Conservation (phyloP, 2,329 filamentous ascomycete genomes). For the Sporothrix mexicana region DNA sequence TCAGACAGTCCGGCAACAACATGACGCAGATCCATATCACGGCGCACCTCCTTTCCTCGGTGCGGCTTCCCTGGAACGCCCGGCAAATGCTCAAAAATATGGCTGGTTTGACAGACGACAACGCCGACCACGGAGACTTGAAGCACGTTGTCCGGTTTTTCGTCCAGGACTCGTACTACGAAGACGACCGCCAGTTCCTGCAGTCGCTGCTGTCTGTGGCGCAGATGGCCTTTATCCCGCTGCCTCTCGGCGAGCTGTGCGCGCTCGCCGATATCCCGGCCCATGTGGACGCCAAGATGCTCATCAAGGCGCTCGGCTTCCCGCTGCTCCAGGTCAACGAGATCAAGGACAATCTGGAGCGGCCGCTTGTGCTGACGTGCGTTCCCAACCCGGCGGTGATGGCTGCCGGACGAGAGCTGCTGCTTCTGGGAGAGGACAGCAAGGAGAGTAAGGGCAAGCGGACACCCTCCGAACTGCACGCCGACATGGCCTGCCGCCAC, state of each 20-base stretch:
- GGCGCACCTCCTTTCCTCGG: not conserved
- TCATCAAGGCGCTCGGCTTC: not conserved
- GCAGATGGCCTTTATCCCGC: not conserved
- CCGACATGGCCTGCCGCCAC: slow-evolving; percentile 11
- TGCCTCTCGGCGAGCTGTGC: not conserved
- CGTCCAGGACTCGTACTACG: not conserved
- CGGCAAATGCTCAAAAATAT: not conserved
- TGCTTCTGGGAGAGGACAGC: too few relatives aligned
- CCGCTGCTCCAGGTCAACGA: not conserved
- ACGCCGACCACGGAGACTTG: too few relatives aligned
- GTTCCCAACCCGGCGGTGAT: too few relatives aligned
- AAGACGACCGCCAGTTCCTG: not conserved
- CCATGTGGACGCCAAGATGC: not conserved
- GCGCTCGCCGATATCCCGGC: slow-evolving; percentile 9
- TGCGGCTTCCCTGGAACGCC: slow-evolving; percentile 15
- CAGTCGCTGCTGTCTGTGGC: not conserved
- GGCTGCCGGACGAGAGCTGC: too few relatives aligned
- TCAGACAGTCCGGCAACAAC: not conserved
- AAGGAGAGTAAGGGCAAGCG: too few relatives aligned
- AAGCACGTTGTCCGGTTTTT: not conserved
- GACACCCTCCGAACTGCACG: not conserved
- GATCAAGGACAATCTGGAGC: too few relatives aligned
- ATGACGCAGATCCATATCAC: not conserved
- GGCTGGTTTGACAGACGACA: too few relatives aligned
- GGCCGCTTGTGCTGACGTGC: too few relatives aligned